Percentiles rank a stretch among this genome's conserved stretches.
These are phyloP conservation scores for Piloderma croceum DNA, from an alignment of 768 basidiomycete genomes.

Conservation along the genomic window DNA sequence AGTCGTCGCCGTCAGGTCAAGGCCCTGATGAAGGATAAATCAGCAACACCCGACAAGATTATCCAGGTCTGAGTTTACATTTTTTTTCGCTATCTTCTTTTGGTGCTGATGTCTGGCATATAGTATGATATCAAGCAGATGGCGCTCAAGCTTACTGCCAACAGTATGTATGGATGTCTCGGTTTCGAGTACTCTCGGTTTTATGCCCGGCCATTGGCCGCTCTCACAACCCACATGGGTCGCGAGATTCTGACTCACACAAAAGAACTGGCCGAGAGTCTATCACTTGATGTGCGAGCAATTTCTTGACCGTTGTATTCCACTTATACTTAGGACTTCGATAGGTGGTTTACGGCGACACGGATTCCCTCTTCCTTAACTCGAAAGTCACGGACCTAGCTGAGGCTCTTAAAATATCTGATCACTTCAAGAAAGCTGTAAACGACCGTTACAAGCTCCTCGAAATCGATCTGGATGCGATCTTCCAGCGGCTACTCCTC, in stretches of 20 bases:
- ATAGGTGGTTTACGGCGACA: slow-evolving; percentile 98
- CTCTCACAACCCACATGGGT: slow-evolving; percentile 95
- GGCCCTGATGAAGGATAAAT: slow-evolving; percentile 86
- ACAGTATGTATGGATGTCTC: slow-evolving; percentile 99
- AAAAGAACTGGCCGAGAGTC: slow-evolving; percentile 82
- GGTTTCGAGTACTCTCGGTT: slow-evolving; percentile 97
- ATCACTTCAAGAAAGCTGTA: slow-evolving; percentile 90
- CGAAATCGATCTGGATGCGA: slow-evolving; percentile 92
- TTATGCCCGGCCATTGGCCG: slow-evolving; percentile 94
- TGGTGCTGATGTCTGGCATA: neutral
- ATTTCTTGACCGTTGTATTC: neutral
- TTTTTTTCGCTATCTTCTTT: neutral
- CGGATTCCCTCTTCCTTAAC: slow-evolving; percentile 98
- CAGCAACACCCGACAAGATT: slow-evolving; percentile 63
- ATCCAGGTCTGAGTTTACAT: slow-evolving; percentile 50
- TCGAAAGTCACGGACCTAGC: slow-evolving; percentile 85
- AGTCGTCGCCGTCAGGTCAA: slow-evolving; percentile 87
- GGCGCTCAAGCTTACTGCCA: slow-evolving; percentile 95
- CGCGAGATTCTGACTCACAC: slow-evolving; percentile 95
- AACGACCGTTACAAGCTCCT: slow-evolving; percentile 93
- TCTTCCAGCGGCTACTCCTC: slow-evolving; percentile 88
- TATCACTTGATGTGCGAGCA: slow-evolving; percentile 76
- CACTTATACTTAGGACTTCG: neutral
- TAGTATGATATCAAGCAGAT: slow-evolving; percentile 97
- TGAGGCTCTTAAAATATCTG: slow-evolving; percentile 87